Base-by-base conservation (phyloP, 352 stramenopile species). In the Phytophthora lateralis region DNA sequence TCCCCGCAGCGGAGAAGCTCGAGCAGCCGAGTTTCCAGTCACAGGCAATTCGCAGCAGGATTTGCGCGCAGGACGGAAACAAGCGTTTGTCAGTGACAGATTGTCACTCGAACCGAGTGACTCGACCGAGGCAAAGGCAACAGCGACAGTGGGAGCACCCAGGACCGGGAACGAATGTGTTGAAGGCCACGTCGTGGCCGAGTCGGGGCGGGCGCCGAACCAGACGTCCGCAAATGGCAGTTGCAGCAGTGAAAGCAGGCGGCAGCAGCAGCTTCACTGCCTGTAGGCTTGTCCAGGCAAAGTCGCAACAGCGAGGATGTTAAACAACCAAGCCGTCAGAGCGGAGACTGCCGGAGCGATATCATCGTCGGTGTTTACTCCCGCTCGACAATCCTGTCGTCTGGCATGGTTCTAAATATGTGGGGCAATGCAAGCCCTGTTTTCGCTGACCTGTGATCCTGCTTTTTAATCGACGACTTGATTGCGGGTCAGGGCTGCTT, bases 1-100 rank as follows among this genome's bases (percentile, higher is more conserved):
- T 42, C 26, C 26, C 26, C 6, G 26, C 26, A 8, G 6, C 26
- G 26, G 26, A 30, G 26, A 30, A 30, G 26, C 26, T 17, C 20
- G 38, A 47, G 53, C 38, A 44, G 56, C 48, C 59, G 59, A 67
- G 37, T 62, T 62, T 67, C 59, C 59, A 67, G 51, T 60, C 24
- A 4, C 26, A 30, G 26, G 4, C 21, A 24, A 30, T 30, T 30
- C 26, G 2, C 26, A 6, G 4, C 26, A 30, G 32, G 32, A 38
- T 38, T 38, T 38, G 32, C 32, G 10, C 5, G 4, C 21, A 24
- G 21, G 21, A 24, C 21, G 21, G 21, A 24, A 24, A 24, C 21
- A 24, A 24, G 26, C 26, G 26, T 30, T 30, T 30, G 26, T 30
- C 26, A n/a, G n/a, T n/a, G n/a, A n/a, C n/a, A n/a, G n/a, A n/a